Base-by-base conservation (phyloP, 192 early-diverging fungal species). In the Chytriomyces sp. region DNA sequence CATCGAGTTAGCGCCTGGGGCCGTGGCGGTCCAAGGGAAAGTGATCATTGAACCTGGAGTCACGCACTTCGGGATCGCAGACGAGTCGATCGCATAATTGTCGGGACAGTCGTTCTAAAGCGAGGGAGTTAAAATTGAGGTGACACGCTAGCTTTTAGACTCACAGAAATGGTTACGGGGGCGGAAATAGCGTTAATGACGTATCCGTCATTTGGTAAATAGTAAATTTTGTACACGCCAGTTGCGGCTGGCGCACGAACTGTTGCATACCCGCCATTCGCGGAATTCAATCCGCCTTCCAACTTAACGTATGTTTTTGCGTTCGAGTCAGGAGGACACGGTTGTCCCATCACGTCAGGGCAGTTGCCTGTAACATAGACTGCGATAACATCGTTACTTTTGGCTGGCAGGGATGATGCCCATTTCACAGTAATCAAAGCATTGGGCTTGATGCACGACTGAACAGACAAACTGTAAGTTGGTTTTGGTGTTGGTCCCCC, bases 111-210 rank as follows among this genome's bases (percentile, higher is more conserved):
- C 38, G 32, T 30, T 36, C 59, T 61, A 28, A 6, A 56, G 54
- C 54, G 30, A 30, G 22, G 6, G 30, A 8, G n/a, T 19, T 28
- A 33, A 34, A 17, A 61, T 17, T 32, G 31, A 61, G 2, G 10
- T 22, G 38, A 61, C 17, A 36, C 22, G 4, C 19, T 22, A 34
- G 38, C 38, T 36, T 19, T 19, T 61, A n/a, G 59, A 36, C 22
- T 58, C 44, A 61, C 59, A 17, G 64, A 65, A 2, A 65, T 41
- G 4, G 40, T 65, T n/a, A 65, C 40, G 39, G 8, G 8, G 41
- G 40, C 34, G 7, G 64, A 49, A 40, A 39, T 34, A 19, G 64
- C 64, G 33, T 19, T 25, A 19, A 65, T 65, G 10, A 26, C 31
- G 39, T 65, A 65, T 28, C 17, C 8, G 31, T 65, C 39, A 41